Evolutionary conservation across 441 rosid genomes (phyloP).

Genomic region (Euphorbia schlechtendalii): DNA sequence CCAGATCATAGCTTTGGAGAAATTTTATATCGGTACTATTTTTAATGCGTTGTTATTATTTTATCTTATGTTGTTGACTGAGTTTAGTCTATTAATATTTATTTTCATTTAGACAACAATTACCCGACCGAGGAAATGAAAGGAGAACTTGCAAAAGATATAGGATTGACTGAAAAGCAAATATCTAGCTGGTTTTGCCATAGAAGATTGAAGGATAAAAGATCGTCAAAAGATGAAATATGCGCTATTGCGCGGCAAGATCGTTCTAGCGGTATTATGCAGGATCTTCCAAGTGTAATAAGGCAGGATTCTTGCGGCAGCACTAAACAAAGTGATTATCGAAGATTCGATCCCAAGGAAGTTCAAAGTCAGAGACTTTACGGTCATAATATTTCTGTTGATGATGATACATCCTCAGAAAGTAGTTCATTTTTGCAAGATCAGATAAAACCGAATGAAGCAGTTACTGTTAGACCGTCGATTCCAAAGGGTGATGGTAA

Average conservation of each 20-base stretch:
- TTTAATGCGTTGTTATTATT: constrained; percentile 13
- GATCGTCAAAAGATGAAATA: constrained; percentile 48
- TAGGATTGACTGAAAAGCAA: constrained; percentile 86
- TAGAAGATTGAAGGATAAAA: constrained; percentile 85
- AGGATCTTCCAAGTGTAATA: constrained; percentile 73
- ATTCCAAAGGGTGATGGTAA: constrained; percentile 32
- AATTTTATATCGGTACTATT: constrained; percentile 56
- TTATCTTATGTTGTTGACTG: neutral
- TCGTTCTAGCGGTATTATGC: constrained; percentile 65
- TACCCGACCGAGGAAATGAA: constrained; percentile 84
- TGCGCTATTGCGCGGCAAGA: constrained; percentile 60
- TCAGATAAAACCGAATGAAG: constrained; percentile 36
- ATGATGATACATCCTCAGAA: constrained; percentile 67
- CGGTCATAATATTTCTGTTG: constrained; percentile 34
- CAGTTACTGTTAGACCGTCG: constrained; percentile 18
- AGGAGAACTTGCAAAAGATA: constrained; percentile 48
- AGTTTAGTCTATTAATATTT: constrained; percentile 13
- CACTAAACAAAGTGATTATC: constrained; percentile 62
- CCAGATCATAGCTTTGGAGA: constrained; percentile 69
- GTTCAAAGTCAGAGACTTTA: constrained; percentile 70
- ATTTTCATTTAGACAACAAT: constrained; percentile 46
- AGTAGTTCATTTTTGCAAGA: constrained; percentile 61
- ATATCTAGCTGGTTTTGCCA: constrained; percentile 96
- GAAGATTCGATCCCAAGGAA: constrained; percentile 58
- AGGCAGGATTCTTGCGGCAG: constrained; percentile 92